A percentile compares a stretch with the other conserved stretches of the same genome.
Conservation (phyloP, 164 flowering plant species). For the Euptelea pleiosperma region DNA sequence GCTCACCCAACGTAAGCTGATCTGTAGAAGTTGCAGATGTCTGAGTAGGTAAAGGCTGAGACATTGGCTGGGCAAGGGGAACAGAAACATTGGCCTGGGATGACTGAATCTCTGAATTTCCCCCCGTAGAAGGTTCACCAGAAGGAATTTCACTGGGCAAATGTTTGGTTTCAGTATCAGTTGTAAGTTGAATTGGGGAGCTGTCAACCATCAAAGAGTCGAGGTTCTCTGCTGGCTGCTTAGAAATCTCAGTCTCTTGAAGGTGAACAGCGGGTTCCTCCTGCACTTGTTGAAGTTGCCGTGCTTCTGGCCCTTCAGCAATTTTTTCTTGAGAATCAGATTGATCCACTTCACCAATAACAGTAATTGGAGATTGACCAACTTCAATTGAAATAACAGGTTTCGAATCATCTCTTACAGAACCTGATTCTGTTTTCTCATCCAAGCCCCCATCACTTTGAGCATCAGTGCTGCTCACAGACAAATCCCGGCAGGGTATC, state of each 20-base stretch:
- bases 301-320: constrained; percentile 14
- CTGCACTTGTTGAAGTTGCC: not conserved
- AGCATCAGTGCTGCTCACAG: constrained; percentile 13
- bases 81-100: constrained; percentile 1
- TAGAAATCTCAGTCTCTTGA: constrained; percentile 5
- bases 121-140: not conserved
- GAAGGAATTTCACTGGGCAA: constrained; percentile 1
- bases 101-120: not conserved
- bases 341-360: constrained; percentile 10
- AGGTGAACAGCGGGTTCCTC: not conserved
- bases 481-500: constrained; percentile 15
- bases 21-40: too few species aligned
- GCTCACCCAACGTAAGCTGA: too few species aligned
- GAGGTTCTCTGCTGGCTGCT: not conserved
- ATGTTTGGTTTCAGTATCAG: constrained; percentile 4
- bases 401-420: constrained; percentile 15
- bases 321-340: constrained; percentile 16
- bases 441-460: constrained; percentile 14
- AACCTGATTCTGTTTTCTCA: constrained; percentile 21
- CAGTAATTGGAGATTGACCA: constrained; percentile 19
- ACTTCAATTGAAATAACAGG: constrained; percentile 18
- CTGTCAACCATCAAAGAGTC: constrained; percentile 3
- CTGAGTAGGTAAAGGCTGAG: not conserved
- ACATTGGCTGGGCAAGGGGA: constrained; percentile 3
- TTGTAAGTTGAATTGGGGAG: not conserved